phyloP scores from a whole-genome alignment of 129 eudicot species.

The Silybum marianum region DNA sequence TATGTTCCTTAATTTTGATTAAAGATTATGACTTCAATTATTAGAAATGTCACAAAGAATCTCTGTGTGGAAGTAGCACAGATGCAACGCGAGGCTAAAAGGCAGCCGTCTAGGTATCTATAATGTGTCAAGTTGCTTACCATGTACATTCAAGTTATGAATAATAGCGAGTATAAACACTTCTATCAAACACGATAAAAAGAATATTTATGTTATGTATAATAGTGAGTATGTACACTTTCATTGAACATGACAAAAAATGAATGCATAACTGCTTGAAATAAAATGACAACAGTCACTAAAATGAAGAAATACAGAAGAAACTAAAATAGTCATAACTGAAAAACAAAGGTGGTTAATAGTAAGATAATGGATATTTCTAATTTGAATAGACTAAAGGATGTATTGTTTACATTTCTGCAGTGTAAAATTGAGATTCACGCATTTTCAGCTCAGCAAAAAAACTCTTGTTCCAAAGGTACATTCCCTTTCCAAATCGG shows the following conservation, averaged over 20 bases:
- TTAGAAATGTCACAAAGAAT: background rate
- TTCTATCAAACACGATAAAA: background rate
- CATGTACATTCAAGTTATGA: background rate
- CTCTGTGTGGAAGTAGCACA: background rate
- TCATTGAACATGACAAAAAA: background rate
- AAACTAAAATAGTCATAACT: background rate
- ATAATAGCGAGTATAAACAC: background rate
- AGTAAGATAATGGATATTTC: background rate
- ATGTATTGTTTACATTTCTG: conserved; percentile 1
- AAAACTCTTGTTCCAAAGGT: background rate
- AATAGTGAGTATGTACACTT: background rate
- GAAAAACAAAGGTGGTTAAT: background rate
- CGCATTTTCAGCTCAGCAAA: conserved; percentile 9
- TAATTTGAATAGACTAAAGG: background rate
- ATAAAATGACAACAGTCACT: background rate
- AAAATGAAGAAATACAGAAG: conserved; percentile 10
- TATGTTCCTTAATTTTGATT: background rate
- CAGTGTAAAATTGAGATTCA: background rate
- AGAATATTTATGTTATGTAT: background rate
- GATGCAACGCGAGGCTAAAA: background rate
- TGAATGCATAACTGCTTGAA: background rate
- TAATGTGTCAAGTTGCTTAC: background rate
- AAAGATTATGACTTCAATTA: background rate
- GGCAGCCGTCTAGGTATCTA: background rate
- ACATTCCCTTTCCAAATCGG: background rate